Evolutionary conservation across 1,284 basidiomycete genomes (phyloP), one percentile per base, ranked within the genome.

Genomic region (Veloboletus limbatus): DNA sequence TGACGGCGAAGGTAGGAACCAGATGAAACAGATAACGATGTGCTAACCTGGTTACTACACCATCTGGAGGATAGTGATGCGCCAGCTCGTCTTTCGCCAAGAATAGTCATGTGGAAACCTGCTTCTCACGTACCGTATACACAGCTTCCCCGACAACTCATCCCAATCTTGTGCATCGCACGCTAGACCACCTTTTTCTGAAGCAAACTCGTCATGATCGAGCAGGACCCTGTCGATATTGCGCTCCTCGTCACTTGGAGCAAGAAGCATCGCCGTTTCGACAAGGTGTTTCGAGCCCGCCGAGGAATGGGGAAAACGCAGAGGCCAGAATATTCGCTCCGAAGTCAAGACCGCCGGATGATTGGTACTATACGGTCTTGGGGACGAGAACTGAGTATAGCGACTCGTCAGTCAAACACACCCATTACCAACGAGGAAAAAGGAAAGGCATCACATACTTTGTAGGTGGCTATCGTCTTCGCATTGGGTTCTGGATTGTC

Each of bases 101-200:
- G 59, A 56, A 24, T 43, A 31, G 32, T 64, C 58, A n/a, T 62
- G 50, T 6, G 55, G 55, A 40, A 52, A 60, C 34, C 28, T 60
- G 40, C 48, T 56, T 33, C 50, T 42, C 42, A 62, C 53, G 18
- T 47, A 50, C 22, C 62, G 51, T 16, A 61, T 37, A 20, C 62
- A 62, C 18, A 62, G 16, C 42, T 44, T 66, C 4, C 62, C 60
- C 3, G 60, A 57, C 7, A 63, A 18, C 39, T 66, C 60, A 10
- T 63, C 60, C 60, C 64, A 66, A n/a, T 66, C 60, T 34, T 65
- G 59, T 11, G 50, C 50, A 32, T 60, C 54, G 16, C 55, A 54
- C n/a, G 52, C 43, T 1, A 61, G 27, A 25, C 42, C 28, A 3
- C 55, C 47, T 4, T 21, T 45, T 7, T 45, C 43, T 0, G 52